phyloP scores from a whole-genome alignment of 2,329 filamentous ascomycete genomes.

The Peltaster fructicola region DNA sequence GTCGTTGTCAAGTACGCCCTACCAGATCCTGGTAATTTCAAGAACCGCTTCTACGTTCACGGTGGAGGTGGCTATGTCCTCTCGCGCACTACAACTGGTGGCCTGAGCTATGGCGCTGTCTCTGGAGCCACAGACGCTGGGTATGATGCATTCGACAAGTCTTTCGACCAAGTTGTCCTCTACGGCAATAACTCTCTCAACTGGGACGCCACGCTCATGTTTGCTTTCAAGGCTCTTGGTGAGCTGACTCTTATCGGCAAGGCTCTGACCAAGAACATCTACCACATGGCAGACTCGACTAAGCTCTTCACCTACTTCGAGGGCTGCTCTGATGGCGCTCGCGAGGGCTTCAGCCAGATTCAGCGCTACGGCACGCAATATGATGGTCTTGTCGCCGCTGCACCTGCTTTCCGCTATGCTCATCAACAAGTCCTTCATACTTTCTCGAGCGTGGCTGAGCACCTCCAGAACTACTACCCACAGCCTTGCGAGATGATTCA shows the following conservation, averaged over 20 bases:
- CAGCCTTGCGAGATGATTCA: conserved; percentile 30
- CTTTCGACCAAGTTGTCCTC: conserved; percentile 7
- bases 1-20: conserved; percentile 26
- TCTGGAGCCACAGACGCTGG: conserved; percentile 33
- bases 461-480: conserved; percentile 24
- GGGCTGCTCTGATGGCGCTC: conserved; percentile 37
- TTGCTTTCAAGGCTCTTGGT: conserved; percentile 33
- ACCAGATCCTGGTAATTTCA: conserved; percentile 25
- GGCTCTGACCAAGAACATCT: conserved; percentile 25
- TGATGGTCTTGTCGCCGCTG: conserved; percentile 29
- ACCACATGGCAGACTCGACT: conserved; percentile 8
- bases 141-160: conserved; percentile 26
- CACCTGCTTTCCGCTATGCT: conserved; percentile 29
- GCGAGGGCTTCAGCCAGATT: conserved; percentile 32
- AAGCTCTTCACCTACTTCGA: conserved; percentile 33
- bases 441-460: conserved; percentile 22
- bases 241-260: conserved; percentile 35
- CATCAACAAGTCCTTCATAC: conserved; percentile 31
- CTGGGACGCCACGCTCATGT: conserved; percentile 33
- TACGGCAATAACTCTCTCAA: conserved; percentile 32
- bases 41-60: conserved; percentile 29
- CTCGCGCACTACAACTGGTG: conserved; percentile 18
- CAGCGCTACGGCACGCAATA: conserved; percentile 34
- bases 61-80: conserved; percentile 28
- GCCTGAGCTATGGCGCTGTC: conserved; percentile 30